These are phyloP conservation scores for Suillus ampliporus DNA, from an alignment of 768 basidiomycete genomes.

Conservation along the genomic window DNA sequence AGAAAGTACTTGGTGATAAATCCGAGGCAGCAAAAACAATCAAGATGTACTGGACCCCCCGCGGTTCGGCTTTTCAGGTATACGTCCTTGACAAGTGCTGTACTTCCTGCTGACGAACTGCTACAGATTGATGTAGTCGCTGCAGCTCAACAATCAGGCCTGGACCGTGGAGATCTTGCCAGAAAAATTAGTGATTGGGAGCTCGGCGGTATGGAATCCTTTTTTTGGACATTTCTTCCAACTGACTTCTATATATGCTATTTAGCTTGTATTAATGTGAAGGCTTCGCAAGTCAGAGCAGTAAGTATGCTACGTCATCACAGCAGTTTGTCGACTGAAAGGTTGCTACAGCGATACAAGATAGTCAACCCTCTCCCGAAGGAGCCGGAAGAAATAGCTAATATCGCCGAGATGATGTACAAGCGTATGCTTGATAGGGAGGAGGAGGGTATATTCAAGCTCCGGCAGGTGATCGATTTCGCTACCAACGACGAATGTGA, in stretches of 20 bases:
- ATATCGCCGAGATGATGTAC: slow-evolving; percentile 40
- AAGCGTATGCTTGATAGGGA: slow-evolving; percentile 47
- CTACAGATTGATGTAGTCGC: slow-evolving; percentile 43
- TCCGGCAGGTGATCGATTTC: slow-evolving; percentile 45
- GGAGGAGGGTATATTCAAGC: slow-evolving; percentile 45
- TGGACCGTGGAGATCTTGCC: slow-evolving; percentile 41
- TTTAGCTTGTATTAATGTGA: slow-evolving; percentile 37
- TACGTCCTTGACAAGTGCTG: slow-evolving; percentile 4
- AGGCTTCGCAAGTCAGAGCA: slow-evolving; percentile 45
- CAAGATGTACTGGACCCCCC: slow-evolving; percentile 36
- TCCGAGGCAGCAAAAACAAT: slow-evolving; percentile 40
- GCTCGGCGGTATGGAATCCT: slow-evolving; percentile 31
- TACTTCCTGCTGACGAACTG: background rate
- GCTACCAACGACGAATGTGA: slow-evolving; percentile 46
- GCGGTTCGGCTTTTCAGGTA: slow-evolving; percentile 27
- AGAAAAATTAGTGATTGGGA: slow-evolving; percentile 47
- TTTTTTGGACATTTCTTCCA: background rate
- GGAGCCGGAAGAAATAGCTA: slow-evolving; percentile 35
- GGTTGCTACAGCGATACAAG: slow-evolving; percentile 38
- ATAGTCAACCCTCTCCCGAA: slow-evolving; percentile 44
- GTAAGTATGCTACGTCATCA: slow-evolving; percentile 23
- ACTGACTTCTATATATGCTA: background rate
- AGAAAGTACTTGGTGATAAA: slow-evolving; percentile 36
- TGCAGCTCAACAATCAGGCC: slow-evolving; percentile 30
- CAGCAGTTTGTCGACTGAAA: slow-evolving; percentile 5